Evolutionary conservation across 805 yeast species (phyloP).

Genomic region (Helenozyma baotianmanensis): DNA sequence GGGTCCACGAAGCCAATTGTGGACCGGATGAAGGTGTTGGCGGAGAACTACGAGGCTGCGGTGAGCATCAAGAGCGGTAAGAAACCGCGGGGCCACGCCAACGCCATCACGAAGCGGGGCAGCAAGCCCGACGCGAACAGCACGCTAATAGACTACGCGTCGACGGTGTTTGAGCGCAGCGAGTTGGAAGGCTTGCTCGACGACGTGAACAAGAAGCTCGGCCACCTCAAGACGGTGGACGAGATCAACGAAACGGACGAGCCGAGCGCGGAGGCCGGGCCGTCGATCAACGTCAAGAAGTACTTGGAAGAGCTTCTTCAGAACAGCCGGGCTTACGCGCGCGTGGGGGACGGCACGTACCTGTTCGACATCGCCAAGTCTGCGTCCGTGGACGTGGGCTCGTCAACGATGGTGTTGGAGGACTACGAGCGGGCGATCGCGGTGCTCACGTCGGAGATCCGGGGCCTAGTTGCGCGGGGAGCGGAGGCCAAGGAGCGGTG

Average conservation of each 20-base stretch:
- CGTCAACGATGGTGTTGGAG: constrained; percentile 14
- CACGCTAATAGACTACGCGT: constrained; percentile 2
- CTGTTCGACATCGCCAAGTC: constrained; percentile 23
- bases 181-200: constrained; percentile 19
- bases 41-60: constrained; percentile 18
- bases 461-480: constrained; percentile 27
- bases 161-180: constrained; percentile 14
- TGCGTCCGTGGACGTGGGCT: constrained; percentile 16
- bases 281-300: constrained; percentile 12
- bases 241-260: constrained; percentile 4
- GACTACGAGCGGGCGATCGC: constrained; percentile 31
- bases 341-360: constrained; percentile 17
- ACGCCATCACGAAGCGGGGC: constrained; percentile 1
- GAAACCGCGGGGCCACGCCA: background rate
- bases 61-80: constrained; percentile 7
- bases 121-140: constrained; percentile 4
- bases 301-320: constrained; percentile 20
- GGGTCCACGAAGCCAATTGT: constrained; percentile 32
- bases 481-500: constrained; percentile 30
- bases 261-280: constrained; percentile 1
- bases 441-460: constrained; percentile 20
- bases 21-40: constrained; percentile 27
- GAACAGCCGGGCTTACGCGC: constrained; percentile 18
- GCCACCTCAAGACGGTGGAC: constrained; percentile 13
- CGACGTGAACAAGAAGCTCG: constrained; percentile 16